phyloP scores from a whole-genome alignment of 768 basidiomycete genomes.

The Leccinum broughii region DNA sequence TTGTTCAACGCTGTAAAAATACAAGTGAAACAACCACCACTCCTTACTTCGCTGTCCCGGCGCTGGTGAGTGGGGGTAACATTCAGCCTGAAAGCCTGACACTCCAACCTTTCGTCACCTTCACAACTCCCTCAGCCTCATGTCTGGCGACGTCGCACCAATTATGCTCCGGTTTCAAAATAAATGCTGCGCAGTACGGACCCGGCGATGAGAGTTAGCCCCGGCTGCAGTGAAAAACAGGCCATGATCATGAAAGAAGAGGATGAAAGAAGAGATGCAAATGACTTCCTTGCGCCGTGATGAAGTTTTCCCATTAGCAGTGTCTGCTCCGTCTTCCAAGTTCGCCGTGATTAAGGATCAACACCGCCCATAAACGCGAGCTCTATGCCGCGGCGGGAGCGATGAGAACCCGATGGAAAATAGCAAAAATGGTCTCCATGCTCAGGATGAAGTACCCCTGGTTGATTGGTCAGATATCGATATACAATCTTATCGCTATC shows the following conservation, averaged over 20 bases:
- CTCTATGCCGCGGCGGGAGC: too few relatives aligned
- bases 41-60: not conserved
- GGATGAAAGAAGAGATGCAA: not conserved
- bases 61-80: not conserved
- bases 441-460: not conserved
- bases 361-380: not conserved
- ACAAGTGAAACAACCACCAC: not conserved
- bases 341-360: not conserved
- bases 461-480: not conserved
- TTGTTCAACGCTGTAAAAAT: not conserved
- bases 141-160: not conserved
- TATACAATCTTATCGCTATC: not conserved
- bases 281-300: not conserved
- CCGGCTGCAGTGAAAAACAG: not conserved
- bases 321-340: not conserved
- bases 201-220: not conserved
- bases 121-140: not conserved
- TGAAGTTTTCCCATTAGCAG: not conserved
- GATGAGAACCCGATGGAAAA: too few relatives aligned
- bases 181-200: not conserved
- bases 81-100: not conserved
- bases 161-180: not conserved
- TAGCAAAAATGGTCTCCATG: not conserved
- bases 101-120: not conserved
- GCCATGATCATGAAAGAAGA: not conserved